phyloP scores from a whole-genome alignment of 306 rosid genomes.

The Carpinus viminea region DNA sequence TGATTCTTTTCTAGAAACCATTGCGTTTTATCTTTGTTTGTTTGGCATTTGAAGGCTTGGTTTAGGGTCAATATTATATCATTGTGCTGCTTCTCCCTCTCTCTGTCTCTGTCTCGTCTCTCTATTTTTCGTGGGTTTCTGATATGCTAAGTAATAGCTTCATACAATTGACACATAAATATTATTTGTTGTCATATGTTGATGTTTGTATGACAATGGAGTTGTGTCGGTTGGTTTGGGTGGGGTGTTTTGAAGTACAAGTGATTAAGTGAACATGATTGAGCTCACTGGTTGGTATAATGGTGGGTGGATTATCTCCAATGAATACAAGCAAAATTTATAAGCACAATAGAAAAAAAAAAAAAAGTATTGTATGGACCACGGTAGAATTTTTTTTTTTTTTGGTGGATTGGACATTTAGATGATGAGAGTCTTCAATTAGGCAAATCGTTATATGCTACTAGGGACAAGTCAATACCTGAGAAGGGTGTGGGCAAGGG shows the following conservation, averaged over 20 bases:
- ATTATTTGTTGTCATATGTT: too few species aligned
- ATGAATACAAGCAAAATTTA: not conserved
- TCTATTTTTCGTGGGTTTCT: too few species aligned
- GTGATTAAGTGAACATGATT: not conserved
- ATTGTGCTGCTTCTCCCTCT: too few species aligned
- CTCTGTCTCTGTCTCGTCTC: too few species aligned
- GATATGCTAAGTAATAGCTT: too few species aligned
- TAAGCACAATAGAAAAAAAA: not conserved
- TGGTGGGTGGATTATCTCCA: not conserved
- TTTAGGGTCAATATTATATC: too few species aligned
- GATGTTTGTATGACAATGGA: too few species aligned
- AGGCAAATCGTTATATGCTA: conserved; percentile 1
- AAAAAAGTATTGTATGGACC: not conserved
- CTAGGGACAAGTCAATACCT: not conserved
- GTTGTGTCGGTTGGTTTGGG: too few species aligned
- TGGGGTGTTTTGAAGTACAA: not conserved
- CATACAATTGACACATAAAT: too few species aligned
- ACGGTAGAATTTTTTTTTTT: not conserved
- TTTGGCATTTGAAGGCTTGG: too few species aligned
- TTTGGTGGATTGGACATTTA: not conserved
- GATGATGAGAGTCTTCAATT: conserved; percentile 2
- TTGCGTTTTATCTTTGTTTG: too few species aligned
- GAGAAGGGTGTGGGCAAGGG: not conserved
- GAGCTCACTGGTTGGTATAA: not conserved
- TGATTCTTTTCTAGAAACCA: too few species aligned